Evolutionary conservation across 805 yeast species (phyloP), one percentile per base, ranked within the genome.

Genomic region (Candida jianshihensis): DNA sequence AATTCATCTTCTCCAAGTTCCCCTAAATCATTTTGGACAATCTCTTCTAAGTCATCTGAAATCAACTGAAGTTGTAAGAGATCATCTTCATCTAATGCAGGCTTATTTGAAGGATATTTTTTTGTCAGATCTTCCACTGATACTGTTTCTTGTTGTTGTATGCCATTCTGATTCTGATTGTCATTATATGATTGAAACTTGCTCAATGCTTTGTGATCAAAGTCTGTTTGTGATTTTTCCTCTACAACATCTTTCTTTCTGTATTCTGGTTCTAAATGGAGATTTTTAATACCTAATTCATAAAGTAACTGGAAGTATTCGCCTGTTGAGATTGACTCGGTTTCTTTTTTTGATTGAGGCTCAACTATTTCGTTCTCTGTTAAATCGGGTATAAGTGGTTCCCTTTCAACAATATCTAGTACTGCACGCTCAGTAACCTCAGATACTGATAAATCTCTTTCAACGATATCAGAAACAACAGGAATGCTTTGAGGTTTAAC

Each of bases 31-130:
- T 40, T 64, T 9, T 61, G 68, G 17, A 61, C 69, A 44, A 64
- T 68, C 19, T 54, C 62, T 19, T 57, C 61, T 12, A 70, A 45
- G 11, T 72, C 73, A 34, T 68, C 74, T 0, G 81, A 78, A 2
- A 75, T 57, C 18, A 76, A 34, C 41, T 77, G 82, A 13, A 78
- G 53, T 36, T 75, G 74, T 1, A 73, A 49, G 8, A 75, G 47
- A 40, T 75, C 79, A 4, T 67, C 65, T 5, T 59, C 59, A 35
- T 64, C 69, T 31, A 70, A 59, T 1, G 64, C 58, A 13, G 47
- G 48, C 24, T 15, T 17, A 2, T 37, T 16, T 15, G 42, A 38
- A 9, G 37, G 40, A 28, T 16, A 37, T 24, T 19, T 21, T 11
- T 12, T 6, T 8, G 20, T 19, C 19, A 19, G 24, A 7, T 20